These are phyloP conservation scores for Platanus orientalis DNA, from an alignment of 164 flowering plant species.

Conservation along the genomic window DNA sequence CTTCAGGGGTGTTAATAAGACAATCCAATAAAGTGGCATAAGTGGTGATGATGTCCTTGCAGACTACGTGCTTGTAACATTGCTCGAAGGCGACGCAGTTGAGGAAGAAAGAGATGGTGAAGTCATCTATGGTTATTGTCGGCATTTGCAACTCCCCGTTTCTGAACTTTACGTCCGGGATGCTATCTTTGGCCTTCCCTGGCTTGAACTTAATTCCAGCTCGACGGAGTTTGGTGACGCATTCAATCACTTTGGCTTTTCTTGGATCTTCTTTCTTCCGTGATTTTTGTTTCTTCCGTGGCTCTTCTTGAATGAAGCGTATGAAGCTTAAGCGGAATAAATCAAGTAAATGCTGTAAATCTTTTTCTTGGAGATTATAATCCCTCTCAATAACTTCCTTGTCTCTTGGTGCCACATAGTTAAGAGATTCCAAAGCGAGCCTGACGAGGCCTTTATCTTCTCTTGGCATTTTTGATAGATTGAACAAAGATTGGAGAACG, in stretches of 20 bases:
- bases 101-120: conserved; percentile 11
- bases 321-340: conserved; percentile 37
- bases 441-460: neutral
- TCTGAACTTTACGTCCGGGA: conserved; percentile 23
- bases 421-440: conserved; percentile 4
- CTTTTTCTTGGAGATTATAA: conserved; percentile 8
- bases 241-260: conserved; percentile 17
- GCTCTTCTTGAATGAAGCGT: conserved; percentile 17
- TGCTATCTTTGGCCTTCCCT: conserved; percentile 7
- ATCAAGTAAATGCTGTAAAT: conserved; percentile 55
- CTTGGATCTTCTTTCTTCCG: too few relatives aligned
- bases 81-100: conserved; percentile 30
- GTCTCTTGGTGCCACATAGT: conserved; percentile 15
- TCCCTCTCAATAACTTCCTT: conserved; percentile 15
- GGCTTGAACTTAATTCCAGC: conserved; percentile 23
- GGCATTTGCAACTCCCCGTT: conserved; percentile 27
- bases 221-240: conserved; percentile 1
- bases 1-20: conserved; percentile 17
- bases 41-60: conserved; percentile 17
- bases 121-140: conserved; percentile 23
- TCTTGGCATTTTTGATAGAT: conserved; percentile 24
- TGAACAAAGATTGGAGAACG: neutral
- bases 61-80: conserved; percentile 12
- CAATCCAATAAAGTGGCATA: conserved; percentile 25
- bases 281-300: neutral